These are phyloP conservation scores for Mortierella antarctica DNA, from an alignment of 192 early-diverging fungal species.

Conservation along the genomic window DNA sequence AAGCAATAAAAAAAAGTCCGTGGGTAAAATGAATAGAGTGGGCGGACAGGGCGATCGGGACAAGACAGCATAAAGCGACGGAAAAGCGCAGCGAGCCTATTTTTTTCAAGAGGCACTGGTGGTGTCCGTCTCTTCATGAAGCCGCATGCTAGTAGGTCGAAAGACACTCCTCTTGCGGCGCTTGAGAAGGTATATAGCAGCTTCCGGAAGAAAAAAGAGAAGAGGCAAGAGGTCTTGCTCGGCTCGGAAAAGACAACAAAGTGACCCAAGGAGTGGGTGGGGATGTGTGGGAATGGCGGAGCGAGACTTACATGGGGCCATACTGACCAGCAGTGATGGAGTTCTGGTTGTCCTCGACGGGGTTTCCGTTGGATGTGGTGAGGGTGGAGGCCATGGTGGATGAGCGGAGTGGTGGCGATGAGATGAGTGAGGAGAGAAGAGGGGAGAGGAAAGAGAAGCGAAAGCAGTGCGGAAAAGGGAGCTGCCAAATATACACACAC, in stretches of 20 bases:
- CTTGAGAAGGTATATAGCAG: background rate
- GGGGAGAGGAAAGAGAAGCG: conserved; percentile 5
- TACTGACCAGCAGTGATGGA: conserved; percentile 67
- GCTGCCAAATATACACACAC: background rate
- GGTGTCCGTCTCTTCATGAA: background rate
- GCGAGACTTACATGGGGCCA: conserved; percentile 61
- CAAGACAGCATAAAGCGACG: conserved; percentile 8
- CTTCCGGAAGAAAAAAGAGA: background rate
- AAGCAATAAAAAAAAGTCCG: no score
- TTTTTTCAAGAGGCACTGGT: background rate
- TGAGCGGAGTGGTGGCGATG: background rate
- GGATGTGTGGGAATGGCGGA: background rate
- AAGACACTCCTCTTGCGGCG: background rate
- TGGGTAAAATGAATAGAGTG: no score
- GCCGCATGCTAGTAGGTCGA: no score
- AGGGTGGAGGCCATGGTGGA: conserved; percentile 36
- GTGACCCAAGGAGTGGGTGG: background rate
- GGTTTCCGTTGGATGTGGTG: conserved; percentile 67
- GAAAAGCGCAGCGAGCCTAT: background rate
- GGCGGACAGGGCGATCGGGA: no score
- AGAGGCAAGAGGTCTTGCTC: background rate
- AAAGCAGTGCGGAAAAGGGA: background rate
- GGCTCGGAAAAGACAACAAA: conserved; percentile 7
- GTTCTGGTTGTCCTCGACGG: conserved; percentile 74
- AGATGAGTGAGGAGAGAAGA: conserved; percentile 2